Evolutionary conservation across 169 alveolate species (phyloP).

Genomic region (Eimeria sp.): DNA sequence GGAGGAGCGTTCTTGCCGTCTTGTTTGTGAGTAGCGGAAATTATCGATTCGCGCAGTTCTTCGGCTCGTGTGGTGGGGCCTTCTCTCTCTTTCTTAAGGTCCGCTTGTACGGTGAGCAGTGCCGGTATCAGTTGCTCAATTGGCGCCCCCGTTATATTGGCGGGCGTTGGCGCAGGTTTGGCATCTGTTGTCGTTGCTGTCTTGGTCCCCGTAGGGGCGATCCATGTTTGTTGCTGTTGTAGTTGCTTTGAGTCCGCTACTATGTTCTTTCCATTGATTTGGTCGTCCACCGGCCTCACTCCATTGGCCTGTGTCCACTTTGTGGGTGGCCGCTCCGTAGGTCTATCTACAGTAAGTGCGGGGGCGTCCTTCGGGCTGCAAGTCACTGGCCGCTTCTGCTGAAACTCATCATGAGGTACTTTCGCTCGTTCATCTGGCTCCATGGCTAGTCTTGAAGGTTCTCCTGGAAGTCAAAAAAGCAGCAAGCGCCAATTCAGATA

Average conservation of each 20-base stretch:
- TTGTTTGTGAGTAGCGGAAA: no score
- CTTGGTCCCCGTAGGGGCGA: not conserved
- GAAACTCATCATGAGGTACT: not conserved
- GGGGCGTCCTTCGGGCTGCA: not conserved
- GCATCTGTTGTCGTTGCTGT: not conserved
- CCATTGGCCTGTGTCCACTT: not conserved
- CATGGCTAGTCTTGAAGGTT: not conserved
- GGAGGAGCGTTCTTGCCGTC: no score
- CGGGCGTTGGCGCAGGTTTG: not conserved
- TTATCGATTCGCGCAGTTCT: no score
- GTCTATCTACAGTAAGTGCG: not conserved
- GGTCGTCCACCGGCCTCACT: not conserved
- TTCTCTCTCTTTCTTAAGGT: not conserved
- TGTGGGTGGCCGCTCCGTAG: not conserved
- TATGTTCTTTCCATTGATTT: not conserved
- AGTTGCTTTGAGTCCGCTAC: not conserved
- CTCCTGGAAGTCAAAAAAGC: not conserved
- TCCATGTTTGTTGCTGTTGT: not conserved
- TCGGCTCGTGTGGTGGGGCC: no score
- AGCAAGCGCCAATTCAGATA: not conserved
- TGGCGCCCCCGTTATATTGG: not conserved
- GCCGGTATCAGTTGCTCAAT: not conserved
- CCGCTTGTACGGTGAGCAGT: not conserved
- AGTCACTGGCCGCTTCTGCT: not conserved
- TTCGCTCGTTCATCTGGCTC: not conserved